Percentiles rank a stretch among this genome's conserved stretches.
These are phyloP conservation scores for Tulasnella sp. DNA, from an alignment of 768 basidiomycete species.

Conservation along the genomic window DNA sequence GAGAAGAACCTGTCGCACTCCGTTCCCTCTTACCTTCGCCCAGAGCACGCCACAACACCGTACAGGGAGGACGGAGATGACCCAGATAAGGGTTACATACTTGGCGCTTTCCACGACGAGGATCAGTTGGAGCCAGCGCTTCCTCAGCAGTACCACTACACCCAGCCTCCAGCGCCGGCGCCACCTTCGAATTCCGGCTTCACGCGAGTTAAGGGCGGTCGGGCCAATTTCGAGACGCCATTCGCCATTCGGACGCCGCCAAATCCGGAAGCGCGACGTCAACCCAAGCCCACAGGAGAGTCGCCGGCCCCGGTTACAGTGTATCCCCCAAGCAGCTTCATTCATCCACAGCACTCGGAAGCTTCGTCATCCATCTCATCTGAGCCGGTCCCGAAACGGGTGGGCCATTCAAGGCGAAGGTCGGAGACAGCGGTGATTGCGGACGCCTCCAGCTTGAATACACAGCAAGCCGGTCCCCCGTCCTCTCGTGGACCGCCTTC, in stretches of 20 bases:
- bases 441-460: conserved; percentile 27
- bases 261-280: conserved; percentile 46
- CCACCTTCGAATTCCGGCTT: conserved; percentile 48
- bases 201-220: conserved; percentile 76
- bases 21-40: conserved; percentile 56
- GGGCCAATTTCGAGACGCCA: conserved; percentile 74
- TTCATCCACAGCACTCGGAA: background rate
- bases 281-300: conserved; percentile 21
- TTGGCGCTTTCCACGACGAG: conserved; percentile 65
- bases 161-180: conserved; percentile 14
- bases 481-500: background rate
- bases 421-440: conserved; percentile 84
- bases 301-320: conserved; percentile 41
- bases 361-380: background rate
- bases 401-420: conserved; percentile 52
- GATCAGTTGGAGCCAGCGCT: conserved; percentile 23
- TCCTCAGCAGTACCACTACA: conserved; percentile 16
- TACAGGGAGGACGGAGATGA: conserved; percentile 74
- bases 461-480: background rate
- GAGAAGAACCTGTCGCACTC: conserved; percentile 20
- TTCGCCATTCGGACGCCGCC: conserved; percentile 68
- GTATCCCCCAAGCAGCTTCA: conserved; percentile 39
- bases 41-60: conserved; percentile 66
- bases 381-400: background rate
- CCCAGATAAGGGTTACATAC: conserved; percentile 68